Evolutionary conservation across 2,329 filamentous ascomycete genomes (phyloP).

Genomic region (Xylogone sp.): DNA sequence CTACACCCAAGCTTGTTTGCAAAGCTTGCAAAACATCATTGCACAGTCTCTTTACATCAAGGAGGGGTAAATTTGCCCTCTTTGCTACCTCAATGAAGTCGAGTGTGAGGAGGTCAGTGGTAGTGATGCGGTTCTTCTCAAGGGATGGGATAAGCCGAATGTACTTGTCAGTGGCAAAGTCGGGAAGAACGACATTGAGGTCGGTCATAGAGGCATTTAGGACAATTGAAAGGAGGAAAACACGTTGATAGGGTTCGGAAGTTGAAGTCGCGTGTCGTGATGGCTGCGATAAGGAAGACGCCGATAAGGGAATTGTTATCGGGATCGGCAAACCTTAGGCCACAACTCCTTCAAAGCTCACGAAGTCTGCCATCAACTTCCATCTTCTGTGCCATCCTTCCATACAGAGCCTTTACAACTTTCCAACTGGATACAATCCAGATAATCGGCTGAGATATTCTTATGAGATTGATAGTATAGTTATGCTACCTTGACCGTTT

Average conservation of each 20-base stretch:
- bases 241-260: not conserved
- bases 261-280: not conserved
- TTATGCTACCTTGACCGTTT: too few relatives aligned
- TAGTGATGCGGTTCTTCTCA: slow-evolving; percentile 73
- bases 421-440: too few relatives aligned
- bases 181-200: slow-evolving; percentile 76
- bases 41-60: slow-evolving; percentile 73
- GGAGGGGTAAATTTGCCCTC: slow-evolving; percentile 75
- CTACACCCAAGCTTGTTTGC: slow-evolving; percentile 34
- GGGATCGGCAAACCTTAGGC: too few relatives aligned
- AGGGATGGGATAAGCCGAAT: slow-evolving; percentile 73
- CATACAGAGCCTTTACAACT: too few relatives aligned
- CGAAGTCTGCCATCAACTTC: too few relatives aligned
- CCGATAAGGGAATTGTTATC: too few relatives aligned
- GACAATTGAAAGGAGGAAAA: not conserved
- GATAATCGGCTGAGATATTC: too few relatives aligned
- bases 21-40: slow-evolving; percentile 64
- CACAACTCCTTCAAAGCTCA: too few relatives aligned
- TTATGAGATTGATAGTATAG: too few relatives aligned
- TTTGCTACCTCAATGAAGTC: slow-evolving; percentile 81
- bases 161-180: slow-evolving; percentile 69
- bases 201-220: slow-evolving; percentile 66
- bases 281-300: not conserved
- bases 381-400: too few relatives aligned
- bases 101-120: slow-evolving; percentile 80